A percentile compares a stretch with the other conserved stretches of the same genome.
These are phyloP conservation scores for Naganishia friedmannii DNA, from an alignment of 768 basidiomycete genomes.

Conservation along the genomic window DNA sequence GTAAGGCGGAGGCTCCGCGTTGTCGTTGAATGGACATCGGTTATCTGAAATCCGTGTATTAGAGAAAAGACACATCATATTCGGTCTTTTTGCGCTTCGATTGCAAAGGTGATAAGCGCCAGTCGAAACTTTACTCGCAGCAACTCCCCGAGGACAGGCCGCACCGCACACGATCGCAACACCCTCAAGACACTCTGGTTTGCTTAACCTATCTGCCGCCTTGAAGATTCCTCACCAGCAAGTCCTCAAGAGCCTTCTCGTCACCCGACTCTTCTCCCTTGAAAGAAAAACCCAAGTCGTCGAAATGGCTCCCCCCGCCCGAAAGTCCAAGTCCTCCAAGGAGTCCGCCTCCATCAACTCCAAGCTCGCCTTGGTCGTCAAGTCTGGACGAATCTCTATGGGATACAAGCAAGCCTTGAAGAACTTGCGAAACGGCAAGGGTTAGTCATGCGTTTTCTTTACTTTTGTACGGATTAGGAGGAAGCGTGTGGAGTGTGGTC, in stretches of 20 bases:
- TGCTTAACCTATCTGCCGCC: background rate
- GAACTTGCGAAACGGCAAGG: slow-evolving; percentile 96
- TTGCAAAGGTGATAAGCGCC: background rate
- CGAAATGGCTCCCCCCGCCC: slow-evolving; percentile 78
- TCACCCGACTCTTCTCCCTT: slow-evolving; percentile 6
- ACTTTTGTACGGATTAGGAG: background rate
- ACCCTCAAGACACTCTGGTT: slow-evolving; percentile 1
- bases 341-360: slow-evolving; percentile 89
- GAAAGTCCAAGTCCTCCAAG: slow-evolving; percentile 92
- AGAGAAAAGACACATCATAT: background rate
- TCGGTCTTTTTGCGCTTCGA: background rate
- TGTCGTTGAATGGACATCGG: background rate
- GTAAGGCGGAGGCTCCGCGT: background rate
- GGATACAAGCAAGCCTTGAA: slow-evolving; percentile 99
- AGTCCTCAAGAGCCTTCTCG: slow-evolving; percentile 26
- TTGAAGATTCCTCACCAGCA: background rate
- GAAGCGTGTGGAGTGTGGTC: background rate
- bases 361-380: slow-evolving; percentile 86
- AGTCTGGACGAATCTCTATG: slow-evolving; percentile 86
- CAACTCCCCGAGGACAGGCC: background rate
- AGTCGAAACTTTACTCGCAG: slow-evolving; percentile 1
- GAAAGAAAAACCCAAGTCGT: slow-evolving; percentile 6
- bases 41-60: background rate
- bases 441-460: slow-evolving; percentile 58
- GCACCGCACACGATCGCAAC: background rate